These are phyloP conservation scores for Gracilariopsis chorda DNA, from an alignment of 23 red algal genomes.

Conservation along the genomic window DNA sequence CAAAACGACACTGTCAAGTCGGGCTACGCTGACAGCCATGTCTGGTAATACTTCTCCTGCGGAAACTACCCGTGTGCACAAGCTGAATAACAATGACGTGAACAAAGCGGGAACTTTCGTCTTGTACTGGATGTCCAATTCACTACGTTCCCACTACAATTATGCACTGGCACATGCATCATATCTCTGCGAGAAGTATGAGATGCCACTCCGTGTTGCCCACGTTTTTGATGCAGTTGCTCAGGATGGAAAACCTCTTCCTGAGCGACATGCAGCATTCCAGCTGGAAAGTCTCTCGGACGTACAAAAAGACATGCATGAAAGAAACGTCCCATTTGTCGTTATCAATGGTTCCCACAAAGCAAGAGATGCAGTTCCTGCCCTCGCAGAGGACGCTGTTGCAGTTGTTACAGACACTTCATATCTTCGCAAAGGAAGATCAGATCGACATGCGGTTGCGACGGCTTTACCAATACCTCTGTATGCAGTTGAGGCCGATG, in stretches of 20 bases:
- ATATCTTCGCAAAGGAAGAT: conserved; percentile 64
- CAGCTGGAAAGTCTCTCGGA: conserved; percentile 65
- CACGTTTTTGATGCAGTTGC: conserved; percentile 61
- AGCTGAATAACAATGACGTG: background rate
- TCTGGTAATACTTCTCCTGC: background rate
- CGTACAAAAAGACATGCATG: conserved; percentile 23
- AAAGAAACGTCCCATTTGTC: conserved; percentile 46
- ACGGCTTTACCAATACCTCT: conserved; percentile 21
- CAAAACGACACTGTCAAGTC: too few relatives aligned
- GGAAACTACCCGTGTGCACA: background rate
- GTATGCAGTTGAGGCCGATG: conserved; percentile 79
- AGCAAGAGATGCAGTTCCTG: background rate
- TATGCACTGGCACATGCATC: conserved; percentile 79
- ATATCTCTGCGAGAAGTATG: conserved; percentile 45
- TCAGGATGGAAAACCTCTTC: conserved; percentile 57
- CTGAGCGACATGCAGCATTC: conserved; percentile 82
- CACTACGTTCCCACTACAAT: conserved; percentile 60
- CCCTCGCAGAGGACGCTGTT: conserved; percentile 32
- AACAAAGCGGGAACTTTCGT: conserved; percentile 45
- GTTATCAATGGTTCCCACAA: background rate
- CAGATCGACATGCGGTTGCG: conserved; percentile 51
- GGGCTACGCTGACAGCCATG: too few relatives aligned
- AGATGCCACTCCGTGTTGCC: conserved; percentile 62
- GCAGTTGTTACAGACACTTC: conserved; percentile 73
- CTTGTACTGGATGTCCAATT: conserved; percentile 91